Evolutionary conservation across 2,329 filamentous ascomycete genomes (phyloP).

Genomic region (Colletotrichum ledebouriae): DNA sequence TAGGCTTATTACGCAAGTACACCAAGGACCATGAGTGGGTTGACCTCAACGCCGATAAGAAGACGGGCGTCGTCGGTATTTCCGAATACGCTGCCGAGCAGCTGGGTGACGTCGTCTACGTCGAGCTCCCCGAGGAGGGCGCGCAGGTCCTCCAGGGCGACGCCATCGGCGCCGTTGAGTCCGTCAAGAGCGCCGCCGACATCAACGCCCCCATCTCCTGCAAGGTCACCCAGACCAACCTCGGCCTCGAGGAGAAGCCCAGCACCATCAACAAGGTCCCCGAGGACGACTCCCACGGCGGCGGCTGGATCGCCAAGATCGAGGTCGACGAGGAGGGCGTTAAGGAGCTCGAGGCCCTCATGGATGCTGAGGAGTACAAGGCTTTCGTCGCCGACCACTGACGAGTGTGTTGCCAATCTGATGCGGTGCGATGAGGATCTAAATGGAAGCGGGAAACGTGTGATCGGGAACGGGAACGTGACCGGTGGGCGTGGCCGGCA

Average conservation of each 20-base stretch:
- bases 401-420: neutral
- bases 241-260: constrained; percentile 84
- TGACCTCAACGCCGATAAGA: constrained; percentile 85
- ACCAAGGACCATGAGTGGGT: constrained; percentile 99
- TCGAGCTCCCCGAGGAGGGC: constrained; percentile 86
- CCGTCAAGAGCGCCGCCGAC: constrained; percentile 97
- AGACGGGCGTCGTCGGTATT: constrained; percentile 86
- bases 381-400: constrained; percentile 71
- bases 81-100: constrained; percentile 91
- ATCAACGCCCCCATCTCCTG: constrained; percentile 91
- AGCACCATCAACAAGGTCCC: constrained; percentile 89
- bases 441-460: neutral
- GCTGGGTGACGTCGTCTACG: constrained; percentile 96
- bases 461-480: neutral
- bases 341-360: constrained; percentile 79
- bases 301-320: constrained; percentile 95
- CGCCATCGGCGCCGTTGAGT: constrained; percentile 93
- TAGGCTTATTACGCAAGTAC: constrained; percentile 83
- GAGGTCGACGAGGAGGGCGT: constrained; percentile 75
- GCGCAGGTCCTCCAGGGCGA: constrained; percentile 81
- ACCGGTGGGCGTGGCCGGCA: constrained; percentile 25
- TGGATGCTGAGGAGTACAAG: constrained; percentile 85
- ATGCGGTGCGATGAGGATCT: neutral
- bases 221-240: constrained; percentile 81
- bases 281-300: constrained; percentile 79